phyloP scores from a whole-genome alignment of 495 filamentous ascomycete genomes.

The Amphirosellinia nigrospora region DNA sequence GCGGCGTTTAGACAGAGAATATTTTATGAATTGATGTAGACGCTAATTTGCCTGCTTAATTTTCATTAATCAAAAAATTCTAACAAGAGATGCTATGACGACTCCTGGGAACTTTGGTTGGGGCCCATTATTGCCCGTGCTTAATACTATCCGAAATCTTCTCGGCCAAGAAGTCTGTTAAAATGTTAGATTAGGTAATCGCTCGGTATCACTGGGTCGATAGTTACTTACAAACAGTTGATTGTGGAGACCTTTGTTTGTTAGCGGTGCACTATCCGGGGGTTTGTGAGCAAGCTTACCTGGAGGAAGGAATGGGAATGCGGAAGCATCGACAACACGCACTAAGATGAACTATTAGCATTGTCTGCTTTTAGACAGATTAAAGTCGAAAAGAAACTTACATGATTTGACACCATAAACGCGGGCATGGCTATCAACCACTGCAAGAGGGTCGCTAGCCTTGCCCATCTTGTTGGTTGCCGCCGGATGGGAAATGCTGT shows the following conservation, averaged over 20 bases:
- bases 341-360: background rate
- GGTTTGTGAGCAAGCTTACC: background rate
- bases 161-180: background rate
- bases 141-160: slow-evolving; percentile 8
- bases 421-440: slow-evolving; percentile 54
- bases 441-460: slow-evolving; percentile 46
- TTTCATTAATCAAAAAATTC: background rate
- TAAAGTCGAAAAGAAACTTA: slow-evolving; percentile 40
- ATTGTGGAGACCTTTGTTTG: background rate
- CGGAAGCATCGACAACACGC: slow-evolving; percentile 2
- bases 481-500: slow-evolving; percentile 56
- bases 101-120: background rate
- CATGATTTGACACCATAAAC: slow-evolving; percentile 53
- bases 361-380: background rate
- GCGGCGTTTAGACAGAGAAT: background rate
- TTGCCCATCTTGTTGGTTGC: slow-evolving; percentile 64
- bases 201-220: background rate
- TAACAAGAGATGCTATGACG: background rate
- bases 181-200: background rate
- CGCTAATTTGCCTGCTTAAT: background rate
- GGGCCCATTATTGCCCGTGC: background rate
- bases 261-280: background rate
- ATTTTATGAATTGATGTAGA: background rate
- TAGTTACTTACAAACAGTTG: background rate
- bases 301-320: slow-evolving; percentile 6